These are phyloP conservation scores for Colletotrichum orchidophilum DNA, from an alignment of 2,329 filamentous ascomycete genomes.

Conservation along the genomic window DNA sequence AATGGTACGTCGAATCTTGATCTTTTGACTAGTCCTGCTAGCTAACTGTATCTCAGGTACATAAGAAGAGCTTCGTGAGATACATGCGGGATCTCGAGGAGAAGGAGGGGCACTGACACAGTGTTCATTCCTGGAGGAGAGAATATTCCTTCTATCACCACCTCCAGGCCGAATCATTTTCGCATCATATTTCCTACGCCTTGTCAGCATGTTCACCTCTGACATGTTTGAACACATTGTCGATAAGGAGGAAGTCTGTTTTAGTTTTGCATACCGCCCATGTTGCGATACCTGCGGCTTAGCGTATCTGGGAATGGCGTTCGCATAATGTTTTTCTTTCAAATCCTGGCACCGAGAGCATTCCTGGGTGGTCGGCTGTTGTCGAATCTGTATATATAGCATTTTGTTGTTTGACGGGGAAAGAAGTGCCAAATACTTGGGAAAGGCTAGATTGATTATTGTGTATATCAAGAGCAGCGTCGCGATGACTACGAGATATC, in stretches of 20 bases:
- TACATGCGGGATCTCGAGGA: constrained; percentile 88
- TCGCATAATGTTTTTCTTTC: neutral
- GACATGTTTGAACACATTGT: neutral
- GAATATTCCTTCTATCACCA: neutral
- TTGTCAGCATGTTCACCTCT: neutral
- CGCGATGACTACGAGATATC: neutral
- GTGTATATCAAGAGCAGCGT: neutral
- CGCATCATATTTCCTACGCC: neutral
- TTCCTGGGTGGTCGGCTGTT: neutral
- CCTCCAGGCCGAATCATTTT: neutral
- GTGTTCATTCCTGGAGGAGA: neutral
- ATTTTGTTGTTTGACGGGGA: neutral
- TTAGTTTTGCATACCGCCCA: neutral
- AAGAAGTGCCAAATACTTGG: neutral
- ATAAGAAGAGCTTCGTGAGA: constrained; percentile 97
- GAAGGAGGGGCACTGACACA: constrained; percentile 39
- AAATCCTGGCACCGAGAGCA: neutral
- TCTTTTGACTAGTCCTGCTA: neutral
- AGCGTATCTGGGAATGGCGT: constrained; percentile 4
- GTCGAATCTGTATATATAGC: constrained; percentile 12
- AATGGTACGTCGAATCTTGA: constrained; percentile 67
- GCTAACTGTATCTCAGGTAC: constrained; percentile 62
- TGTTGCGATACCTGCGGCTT: neutral
- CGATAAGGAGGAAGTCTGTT: neutral
- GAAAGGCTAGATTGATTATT: constrained; percentile 4